phyloP scores from a whole-genome alignment of 768 basidiomycete species.

The button mushroom (Agaricus bisporus) region DNA sequence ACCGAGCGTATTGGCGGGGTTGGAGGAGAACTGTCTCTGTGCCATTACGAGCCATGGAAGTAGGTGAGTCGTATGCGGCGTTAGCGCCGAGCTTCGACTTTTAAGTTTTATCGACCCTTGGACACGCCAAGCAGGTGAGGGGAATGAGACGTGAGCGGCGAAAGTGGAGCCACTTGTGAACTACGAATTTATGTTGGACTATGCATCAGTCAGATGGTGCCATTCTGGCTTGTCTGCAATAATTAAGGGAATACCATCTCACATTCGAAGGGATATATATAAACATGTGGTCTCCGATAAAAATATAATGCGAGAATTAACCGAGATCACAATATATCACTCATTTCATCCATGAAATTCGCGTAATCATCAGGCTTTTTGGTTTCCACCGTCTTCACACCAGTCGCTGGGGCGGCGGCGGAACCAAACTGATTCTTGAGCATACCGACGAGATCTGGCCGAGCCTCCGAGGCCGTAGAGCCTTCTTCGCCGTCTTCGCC shows the following conservation, averaged over 20 bases:
- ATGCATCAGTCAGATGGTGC: neutral
- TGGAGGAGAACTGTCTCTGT: slow-evolving; percentile 42
- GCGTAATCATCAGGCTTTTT: slow-evolving; percentile 65
- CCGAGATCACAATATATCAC: slow-evolving; percentile 45
- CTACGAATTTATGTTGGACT: too few species aligned
- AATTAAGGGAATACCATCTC: neutral
- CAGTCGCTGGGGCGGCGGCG: slow-evolving; percentile 15
- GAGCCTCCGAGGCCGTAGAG: slow-evolving; percentile 18
- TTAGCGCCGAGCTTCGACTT: too few species aligned
- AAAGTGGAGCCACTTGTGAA: neutral
- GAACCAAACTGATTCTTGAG: slow-evolving; percentile 56
- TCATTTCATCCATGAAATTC: slow-evolving; percentile 73
- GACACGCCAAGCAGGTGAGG: neutral
- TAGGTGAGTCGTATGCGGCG: neutral
- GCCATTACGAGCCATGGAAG: slow-evolving; percentile 24
- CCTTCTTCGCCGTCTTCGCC: slow-evolving; percentile 17
- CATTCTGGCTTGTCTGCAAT: too few species aligned
- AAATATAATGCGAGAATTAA: neutral
- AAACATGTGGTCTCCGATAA: neutral
- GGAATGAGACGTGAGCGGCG: neutral
- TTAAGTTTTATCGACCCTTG: neutral
- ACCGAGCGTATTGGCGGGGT: slow-evolving; percentile 61
- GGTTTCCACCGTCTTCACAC: slow-evolving; percentile 18
- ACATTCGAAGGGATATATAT: neutral
- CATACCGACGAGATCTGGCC: slow-evolving; percentile 63